Conservation (phyloP, 768 basidiomycete species). For the Xanthoconium stramineum region DNA sequence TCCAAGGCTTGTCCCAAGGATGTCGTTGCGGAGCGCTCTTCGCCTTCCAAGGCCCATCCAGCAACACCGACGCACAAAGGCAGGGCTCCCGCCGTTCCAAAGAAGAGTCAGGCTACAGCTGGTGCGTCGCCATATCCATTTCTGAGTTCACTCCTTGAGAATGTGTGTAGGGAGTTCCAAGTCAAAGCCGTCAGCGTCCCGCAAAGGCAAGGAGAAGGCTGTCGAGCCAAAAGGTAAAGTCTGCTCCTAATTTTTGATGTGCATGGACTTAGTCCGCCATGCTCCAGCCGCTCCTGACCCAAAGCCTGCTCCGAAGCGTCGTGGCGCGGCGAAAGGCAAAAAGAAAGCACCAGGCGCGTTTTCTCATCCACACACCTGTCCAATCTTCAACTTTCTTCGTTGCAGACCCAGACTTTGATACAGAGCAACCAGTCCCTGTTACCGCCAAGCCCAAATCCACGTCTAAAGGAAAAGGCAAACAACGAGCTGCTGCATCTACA, state of each 20-base stretch:
- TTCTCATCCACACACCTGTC: not conserved
- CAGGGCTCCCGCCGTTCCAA: too few species aligned
- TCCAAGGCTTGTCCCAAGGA: slow-evolving; percentile 23
- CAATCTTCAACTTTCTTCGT: not conserved
- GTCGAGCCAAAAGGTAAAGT: slow-evolving; percentile 3
- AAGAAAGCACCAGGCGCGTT: slow-evolving; percentile 9
- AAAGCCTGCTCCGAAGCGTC: slow-evolving; percentile 17
- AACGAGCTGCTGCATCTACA: not conserved
- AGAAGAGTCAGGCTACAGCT: slow-evolving; percentile 1
- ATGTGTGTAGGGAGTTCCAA: slow-evolving; percentile 13
- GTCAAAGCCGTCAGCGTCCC: slow-evolving; percentile 1
- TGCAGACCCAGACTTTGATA: not conserved
- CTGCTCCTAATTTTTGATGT: not conserved
- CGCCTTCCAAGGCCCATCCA: slow-evolving; percentile 1
- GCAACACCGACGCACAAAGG: not conserved
- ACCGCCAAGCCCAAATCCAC: not conserved
- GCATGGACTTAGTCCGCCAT: not conserved
- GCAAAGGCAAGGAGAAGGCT: slow-evolving; percentile 10
- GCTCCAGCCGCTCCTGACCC: not conserved
- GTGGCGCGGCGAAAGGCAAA: slow-evolving; percentile 12
- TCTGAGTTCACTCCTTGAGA: not conserved
- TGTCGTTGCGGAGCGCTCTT: not conserved
- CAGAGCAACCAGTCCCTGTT: not conserved
- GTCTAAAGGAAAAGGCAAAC: slow-evolving; percentile 13
- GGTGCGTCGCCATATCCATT: slow-evolving; percentile 8